A percentile compares a stretch with the other conserved stretches of the same genome.
Evolutionary conservation across 129 eudicot species (phyloP).

Genomic region (Centrapalus pauciflorus): DNA sequence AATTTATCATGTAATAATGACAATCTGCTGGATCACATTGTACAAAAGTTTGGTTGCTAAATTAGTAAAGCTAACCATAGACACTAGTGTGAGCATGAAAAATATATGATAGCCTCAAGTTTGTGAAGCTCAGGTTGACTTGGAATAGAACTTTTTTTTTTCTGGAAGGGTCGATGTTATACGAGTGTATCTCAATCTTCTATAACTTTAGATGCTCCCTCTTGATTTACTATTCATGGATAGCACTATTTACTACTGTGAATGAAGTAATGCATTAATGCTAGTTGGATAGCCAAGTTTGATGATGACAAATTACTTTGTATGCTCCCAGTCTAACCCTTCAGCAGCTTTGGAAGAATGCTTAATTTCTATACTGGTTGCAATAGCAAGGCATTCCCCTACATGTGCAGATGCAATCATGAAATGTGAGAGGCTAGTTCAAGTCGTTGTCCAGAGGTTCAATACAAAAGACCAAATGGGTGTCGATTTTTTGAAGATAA

Average conservation of each 20-base stretch:
- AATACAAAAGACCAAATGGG: slow-evolving; percentile 45
- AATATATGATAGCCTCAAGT: background rate
- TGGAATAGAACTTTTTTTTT: background rate
- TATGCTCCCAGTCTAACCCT: slow-evolving; percentile 62
- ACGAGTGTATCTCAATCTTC: background rate
- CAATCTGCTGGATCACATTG: background rate
- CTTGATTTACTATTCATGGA: background rate
- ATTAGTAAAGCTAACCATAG: background rate
- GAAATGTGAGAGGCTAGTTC: slow-evolving; percentile 75
- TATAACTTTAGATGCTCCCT: background rate
- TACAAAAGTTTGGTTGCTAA: background rate
- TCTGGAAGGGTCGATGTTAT: background rate
- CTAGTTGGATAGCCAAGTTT: background rate
- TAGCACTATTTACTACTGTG: background rate
- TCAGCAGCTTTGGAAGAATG: slow-evolving; percentile 74
- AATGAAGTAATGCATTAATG: too few species aligned
- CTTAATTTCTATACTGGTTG: slow-evolving; percentile 66
- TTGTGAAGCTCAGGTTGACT: background rate
- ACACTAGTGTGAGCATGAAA: background rate
- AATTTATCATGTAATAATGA: background rate
- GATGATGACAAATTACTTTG: slow-evolving; percentile 4
- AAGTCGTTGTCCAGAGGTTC: slow-evolving; percentile 59
- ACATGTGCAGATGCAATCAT: slow-evolving; percentile 80
- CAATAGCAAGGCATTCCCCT: slow-evolving; percentile 88
- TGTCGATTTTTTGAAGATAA: slow-evolving; percentile 57